Conservation (phyloP, 306 rosid genomes). For the Cicer cuneatum region DNA sequence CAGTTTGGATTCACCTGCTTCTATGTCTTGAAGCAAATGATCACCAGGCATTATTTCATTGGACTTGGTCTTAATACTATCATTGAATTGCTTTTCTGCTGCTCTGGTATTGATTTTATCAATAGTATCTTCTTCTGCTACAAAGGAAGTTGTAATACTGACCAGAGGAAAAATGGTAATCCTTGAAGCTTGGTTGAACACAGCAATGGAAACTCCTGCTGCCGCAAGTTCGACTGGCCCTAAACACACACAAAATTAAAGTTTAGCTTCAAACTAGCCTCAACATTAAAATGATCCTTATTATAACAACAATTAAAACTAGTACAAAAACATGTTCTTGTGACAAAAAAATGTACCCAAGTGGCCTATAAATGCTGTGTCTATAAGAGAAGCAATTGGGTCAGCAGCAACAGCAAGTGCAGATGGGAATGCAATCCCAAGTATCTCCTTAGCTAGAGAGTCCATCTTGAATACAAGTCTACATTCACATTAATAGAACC, state of each 20-base stretch:
- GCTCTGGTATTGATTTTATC: conserved; percentile 45
- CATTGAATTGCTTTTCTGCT: conserved; percentile 48
- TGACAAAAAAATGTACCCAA: conserved; percentile 59
- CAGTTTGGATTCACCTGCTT: conserved; percentile 53
- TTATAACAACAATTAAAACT: background rate
- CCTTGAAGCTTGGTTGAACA: conserved; percentile 96
- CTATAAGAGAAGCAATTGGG: conserved; percentile 95
- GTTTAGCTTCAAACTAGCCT: background rate
- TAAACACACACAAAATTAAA: conserved; percentile 23
- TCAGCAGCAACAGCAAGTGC: conserved; percentile 97
- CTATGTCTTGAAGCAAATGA: conserved; percentile 55
- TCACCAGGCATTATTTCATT: conserved; percentile 43
- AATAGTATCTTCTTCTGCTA: conserved; percentile 90
- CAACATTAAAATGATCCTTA: background rate
- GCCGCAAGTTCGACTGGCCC: conserved; percentile 98
- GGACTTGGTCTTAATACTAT: conserved; percentile 46
- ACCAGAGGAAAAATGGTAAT: conserved; percentile 94
- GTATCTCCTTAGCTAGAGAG: conserved; percentile 70
- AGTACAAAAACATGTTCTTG: background rate
- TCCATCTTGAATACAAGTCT: conserved; percentile 84
- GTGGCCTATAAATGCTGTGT: conserved; percentile 97
- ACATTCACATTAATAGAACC: conserved; percentile 39
- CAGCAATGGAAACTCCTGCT: conserved; percentile 89
- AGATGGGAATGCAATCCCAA: conserved; percentile 89
- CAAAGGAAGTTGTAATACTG: conserved; percentile 94